These are phyloP conservation scores for Lathyrus sativus DNA, from an alignment of 306 rosid species.

Conservation along the genomic window DNA sequence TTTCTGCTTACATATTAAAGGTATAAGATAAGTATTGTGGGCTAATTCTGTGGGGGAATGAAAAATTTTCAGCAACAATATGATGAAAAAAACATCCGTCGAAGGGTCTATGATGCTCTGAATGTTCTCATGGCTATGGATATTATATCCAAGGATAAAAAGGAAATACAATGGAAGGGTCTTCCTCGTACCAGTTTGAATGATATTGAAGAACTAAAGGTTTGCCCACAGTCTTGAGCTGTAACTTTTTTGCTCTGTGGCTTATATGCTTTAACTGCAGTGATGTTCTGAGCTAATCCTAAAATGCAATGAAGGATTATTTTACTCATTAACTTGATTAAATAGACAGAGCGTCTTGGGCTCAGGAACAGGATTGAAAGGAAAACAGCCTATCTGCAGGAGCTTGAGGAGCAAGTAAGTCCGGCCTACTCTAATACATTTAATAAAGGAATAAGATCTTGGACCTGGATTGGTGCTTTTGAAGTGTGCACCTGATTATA, in stretches of 20 bases:
- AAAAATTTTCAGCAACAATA: conserved; percentile 84
- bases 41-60: conserved; percentile 30
- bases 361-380: conserved; percentile 79
- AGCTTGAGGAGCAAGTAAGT: conserved; percentile 90
- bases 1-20: conserved; percentile 20
- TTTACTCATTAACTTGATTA: conserved; percentile 45
- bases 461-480: conserved; percentile 27
- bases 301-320: conserved; percentile 27
- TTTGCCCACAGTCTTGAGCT: conserved; percentile 39
- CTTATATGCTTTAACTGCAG: conserved; percentile 26
- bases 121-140: conserved; percentile 99
- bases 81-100: conserved; percentile 91
- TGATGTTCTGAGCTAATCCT: conserved; percentile 22
- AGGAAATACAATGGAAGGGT: conserved; percentile 98
- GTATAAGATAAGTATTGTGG: conserved; percentile 23
- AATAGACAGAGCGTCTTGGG: conserved; percentile 71
- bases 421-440: conserved; percentile 29
- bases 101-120: conserved; percentile 96
- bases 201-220: conserved; percentile 95
- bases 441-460: conserved; percentile 13
- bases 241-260: not conserved
- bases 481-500: conserved; percentile 29
- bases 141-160: conserved; percentile 96
- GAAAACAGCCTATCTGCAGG: conserved; percentile 92
- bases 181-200: conserved; percentile 87